Conservation (phyloP, 2,329 filamentous ascomycete genomes). For the Sporothrix protearum region DNA sequence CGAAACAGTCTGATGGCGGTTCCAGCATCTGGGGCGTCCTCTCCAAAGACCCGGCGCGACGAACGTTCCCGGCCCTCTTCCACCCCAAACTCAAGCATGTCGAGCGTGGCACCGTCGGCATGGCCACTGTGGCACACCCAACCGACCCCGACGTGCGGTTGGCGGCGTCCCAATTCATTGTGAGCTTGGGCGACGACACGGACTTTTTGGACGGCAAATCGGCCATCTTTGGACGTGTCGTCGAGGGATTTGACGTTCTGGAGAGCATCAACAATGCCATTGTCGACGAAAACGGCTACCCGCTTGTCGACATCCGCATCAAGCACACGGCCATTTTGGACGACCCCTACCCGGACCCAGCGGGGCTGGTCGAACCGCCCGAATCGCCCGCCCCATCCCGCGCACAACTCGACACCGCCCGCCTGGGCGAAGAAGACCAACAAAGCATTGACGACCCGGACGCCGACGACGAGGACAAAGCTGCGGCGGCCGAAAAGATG, state of each 20-base stretch:
- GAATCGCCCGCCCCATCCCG: conserved; percentile 77
- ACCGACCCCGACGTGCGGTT: conserved; percentile 76
- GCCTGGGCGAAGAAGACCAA: conserved; percentile 80
- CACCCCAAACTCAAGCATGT: conserved; percentile 83
- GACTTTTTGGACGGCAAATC: conserved; percentile 90
- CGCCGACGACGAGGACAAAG: conserved; percentile 62
- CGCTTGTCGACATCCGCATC: conserved; percentile 90
- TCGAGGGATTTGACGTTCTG: conserved; percentile 89
- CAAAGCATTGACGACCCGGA: conserved; percentile 64
- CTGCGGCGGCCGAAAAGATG: conserved; percentile 64
- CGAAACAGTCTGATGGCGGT: conserved; percentile 83
- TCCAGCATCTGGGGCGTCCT: conserved; percentile 88
- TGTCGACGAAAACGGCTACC: conserved; percentile 78
- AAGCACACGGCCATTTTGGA: conserved; percentile 89
- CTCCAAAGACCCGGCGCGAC: conserved; percentile 61
- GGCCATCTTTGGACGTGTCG: conserved; percentile 92
- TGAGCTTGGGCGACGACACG: conserved; percentile 83
- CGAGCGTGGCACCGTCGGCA: conserved; percentile 89
- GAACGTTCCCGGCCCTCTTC: conserved; percentile 79
- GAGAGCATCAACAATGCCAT: conserved; percentile 93
- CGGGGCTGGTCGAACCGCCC: conserved; percentile 70
- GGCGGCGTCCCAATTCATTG: conserved; percentile 87
- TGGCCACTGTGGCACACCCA: conserved; percentile 81
- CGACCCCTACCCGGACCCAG: conserved; percentile 83
- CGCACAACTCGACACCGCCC: conserved; percentile 83